A percentile compares a stretch with the other conserved stretches of the same genome.
Conservation (phyloP, 352 stramenopile species). For the Plasmopara muralis region DNA sequence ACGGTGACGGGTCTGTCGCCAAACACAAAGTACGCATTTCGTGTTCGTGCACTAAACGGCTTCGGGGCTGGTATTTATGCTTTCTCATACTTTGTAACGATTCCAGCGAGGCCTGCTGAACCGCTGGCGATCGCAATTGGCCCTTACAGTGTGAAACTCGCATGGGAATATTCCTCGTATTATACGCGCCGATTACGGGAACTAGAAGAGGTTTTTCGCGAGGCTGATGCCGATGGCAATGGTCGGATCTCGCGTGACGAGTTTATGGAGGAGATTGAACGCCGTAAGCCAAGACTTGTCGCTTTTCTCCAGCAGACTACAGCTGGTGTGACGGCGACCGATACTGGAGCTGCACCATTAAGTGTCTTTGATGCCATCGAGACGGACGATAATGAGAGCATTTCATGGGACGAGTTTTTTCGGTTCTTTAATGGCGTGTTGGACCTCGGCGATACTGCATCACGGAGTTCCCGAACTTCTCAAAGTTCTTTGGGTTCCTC, state of each 20-base stretch:
- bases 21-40: conserved; percentile 88
- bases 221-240: conserved; percentile 68
- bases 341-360: conserved; percentile 23
- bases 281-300: conserved; percentile 61
- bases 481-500: conserved; percentile 12
- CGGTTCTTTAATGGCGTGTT: conserved; percentile 65
- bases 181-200: conserved; percentile 63
- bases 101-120: conserved; percentile 50
- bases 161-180: conserved; percentile 69
- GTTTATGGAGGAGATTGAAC: conserved; percentile 82
- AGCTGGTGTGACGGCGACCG: conserved; percentile 1
- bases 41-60: conserved; percentile 85
- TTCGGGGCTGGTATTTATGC: conserved; percentile 85
- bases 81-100: conserved; percentile 83
- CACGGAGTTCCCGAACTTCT: conserved; percentile 13
- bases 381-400: conserved; percentile 82
- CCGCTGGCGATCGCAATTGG: conserved; percentile 61
- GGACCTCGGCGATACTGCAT: conserved; percentile 29
- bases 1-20: conserved; percentile 54
- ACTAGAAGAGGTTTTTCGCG: conserved; percentile 73
- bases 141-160: conserved; percentile 64
- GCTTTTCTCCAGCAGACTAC: conserved; percentile 70
- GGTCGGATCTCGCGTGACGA: conserved; percentile 75
- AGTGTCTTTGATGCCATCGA: conserved; percentile 88
- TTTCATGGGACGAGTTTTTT: conserved; percentile 84